phyloP scores from a whole-genome alignment of 129 eudicot species.

The Flaveria trinervia region DNA sequence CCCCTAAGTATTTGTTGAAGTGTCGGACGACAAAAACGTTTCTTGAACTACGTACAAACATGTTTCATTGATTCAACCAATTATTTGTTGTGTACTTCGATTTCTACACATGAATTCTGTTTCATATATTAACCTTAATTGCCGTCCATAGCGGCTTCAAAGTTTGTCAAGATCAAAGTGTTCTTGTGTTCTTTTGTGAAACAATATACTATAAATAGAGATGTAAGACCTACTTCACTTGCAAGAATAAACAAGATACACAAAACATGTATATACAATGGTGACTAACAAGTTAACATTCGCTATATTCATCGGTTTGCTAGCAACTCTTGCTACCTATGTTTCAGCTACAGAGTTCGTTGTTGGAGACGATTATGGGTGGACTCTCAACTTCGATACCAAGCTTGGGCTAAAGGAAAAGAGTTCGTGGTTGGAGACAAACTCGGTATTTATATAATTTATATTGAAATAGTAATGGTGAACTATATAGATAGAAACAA shows the following conservation, averaged over 20 bases:
- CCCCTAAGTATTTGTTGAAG: no score
- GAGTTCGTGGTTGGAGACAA: slow-evolving; percentile 39
- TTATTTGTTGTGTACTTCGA: neutral
- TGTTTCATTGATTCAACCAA: neutral
- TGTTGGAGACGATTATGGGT: slow-evolving; percentile 41
- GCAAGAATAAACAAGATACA: neutral
- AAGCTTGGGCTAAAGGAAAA: slow-evolving; percentile 43
- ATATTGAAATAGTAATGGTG: neutral
- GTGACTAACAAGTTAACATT: slow-evolving; percentile 6
- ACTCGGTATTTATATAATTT: slow-evolving; percentile 21
- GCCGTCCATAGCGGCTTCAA: slow-evolving; percentile 19
- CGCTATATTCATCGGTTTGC: slow-evolving; percentile 3
- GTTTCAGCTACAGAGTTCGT: slow-evolving; percentile 24
- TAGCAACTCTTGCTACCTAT: slow-evolving; percentile 1
- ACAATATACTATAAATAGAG: slow-evolving; percentile 18
- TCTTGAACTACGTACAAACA: neutral
- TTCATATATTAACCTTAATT: neutral
- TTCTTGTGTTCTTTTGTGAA: neutral
- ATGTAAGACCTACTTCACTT: neutral
- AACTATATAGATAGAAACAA: neutral
- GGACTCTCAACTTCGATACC: slow-evolving; percentile 34
- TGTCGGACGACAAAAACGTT: neutral
- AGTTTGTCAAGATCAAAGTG: slow-evolving; percentile 5
- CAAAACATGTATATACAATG: neutral
- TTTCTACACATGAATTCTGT: neutral